These are phyloP conservation scores for Hansenula lynferdii DNA, from an alignment of 1,139 yeast species.

Conservation along the genomic window DNA sequence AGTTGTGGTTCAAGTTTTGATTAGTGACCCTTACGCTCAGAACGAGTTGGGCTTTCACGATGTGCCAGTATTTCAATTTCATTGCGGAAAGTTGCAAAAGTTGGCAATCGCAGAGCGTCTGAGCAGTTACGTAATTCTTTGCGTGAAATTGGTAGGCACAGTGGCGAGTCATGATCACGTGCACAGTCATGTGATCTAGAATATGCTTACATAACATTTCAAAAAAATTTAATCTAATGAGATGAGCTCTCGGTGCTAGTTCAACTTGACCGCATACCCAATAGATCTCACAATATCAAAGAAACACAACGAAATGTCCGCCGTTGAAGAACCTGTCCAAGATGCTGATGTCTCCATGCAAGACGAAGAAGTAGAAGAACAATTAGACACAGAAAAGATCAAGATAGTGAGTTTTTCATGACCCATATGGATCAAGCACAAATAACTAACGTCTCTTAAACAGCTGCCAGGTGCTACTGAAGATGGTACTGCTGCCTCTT, in stretches of 20 bases:
- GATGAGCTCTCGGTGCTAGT: neutral
- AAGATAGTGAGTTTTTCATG: constrained; percentile 22
- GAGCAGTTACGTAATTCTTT: too few species aligned
- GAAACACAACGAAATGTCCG: constrained; percentile 10
- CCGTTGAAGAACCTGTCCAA: constrained; percentile 16
- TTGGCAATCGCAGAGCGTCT: too few species aligned
- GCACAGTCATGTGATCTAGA: neutral
- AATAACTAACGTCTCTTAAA: neutral
- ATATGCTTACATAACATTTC: neutral
- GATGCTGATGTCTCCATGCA: constrained; percentile 27
- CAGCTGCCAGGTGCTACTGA: constrained; percentile 84
- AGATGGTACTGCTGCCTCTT: constrained; percentile 94
- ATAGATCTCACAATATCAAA: neutral
- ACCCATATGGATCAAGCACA: neutral
- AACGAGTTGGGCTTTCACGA: neutral
- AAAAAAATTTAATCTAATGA: neutral
- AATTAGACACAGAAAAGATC: constrained; percentile 32
- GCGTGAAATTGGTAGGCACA: too few species aligned
- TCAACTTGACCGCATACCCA: neutral
- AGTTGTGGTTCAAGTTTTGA: neutral
- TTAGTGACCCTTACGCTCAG: neutral
- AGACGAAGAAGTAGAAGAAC: constrained; percentile 29
- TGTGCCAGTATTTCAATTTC: neutral
- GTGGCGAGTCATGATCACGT: too few species aligned
- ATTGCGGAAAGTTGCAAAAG: too few species aligned